These are phyloP conservation scores for Ulmus americana DNA, from an alignment of 331 rosid genomes.

Conservation along the genomic window DNA sequence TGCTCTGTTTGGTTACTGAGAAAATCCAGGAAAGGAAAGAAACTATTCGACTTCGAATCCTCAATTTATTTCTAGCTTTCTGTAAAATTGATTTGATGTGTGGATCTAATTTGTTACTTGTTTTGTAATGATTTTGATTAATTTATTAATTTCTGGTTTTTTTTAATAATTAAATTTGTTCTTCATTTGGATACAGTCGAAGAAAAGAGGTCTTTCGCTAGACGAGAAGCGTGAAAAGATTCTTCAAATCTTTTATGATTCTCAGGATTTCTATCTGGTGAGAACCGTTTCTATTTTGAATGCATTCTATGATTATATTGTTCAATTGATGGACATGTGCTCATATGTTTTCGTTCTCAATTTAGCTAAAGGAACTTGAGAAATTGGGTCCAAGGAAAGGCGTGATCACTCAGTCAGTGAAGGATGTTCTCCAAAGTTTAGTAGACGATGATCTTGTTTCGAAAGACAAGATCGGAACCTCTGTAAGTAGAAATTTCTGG, in stretches of 20 bases:
- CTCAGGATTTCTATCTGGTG: constrained; percentile 86
- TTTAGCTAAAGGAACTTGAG: constrained; percentile 96
- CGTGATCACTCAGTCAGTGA: constrained; percentile 88
- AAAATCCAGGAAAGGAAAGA: constrained; percentile 4
- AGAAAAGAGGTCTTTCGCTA: constrained; percentile 90
- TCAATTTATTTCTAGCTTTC: background rate
- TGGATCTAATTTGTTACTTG: background rate
- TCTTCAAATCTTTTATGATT: constrained; percentile 85
- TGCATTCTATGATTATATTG: too few relatives aligned
- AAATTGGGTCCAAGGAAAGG: constrained; percentile 88
- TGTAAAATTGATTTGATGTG: background rate
- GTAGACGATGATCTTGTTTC: constrained; percentile 95
- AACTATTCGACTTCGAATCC: background rate
- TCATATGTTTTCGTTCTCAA: background rate
- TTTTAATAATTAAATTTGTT: background rate
- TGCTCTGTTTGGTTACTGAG: constrained; percentile 12
- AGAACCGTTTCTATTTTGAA: background rate
- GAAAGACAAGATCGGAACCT: constrained; percentile 93
- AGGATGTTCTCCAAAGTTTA: constrained; percentile 85
- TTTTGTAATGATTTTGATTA: background rate
- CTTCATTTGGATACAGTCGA: constrained; percentile 47
- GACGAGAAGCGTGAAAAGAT: constrained; percentile 99
- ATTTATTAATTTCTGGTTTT: background rate
- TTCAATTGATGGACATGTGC: too few relatives aligned
- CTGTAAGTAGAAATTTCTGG: constrained; percentile 49